Percentiles rank a stretch among this genome's conserved stretches.
Conservation (phyloP, 106 monocot species). For the Hemerocallis citrina region DNA sequence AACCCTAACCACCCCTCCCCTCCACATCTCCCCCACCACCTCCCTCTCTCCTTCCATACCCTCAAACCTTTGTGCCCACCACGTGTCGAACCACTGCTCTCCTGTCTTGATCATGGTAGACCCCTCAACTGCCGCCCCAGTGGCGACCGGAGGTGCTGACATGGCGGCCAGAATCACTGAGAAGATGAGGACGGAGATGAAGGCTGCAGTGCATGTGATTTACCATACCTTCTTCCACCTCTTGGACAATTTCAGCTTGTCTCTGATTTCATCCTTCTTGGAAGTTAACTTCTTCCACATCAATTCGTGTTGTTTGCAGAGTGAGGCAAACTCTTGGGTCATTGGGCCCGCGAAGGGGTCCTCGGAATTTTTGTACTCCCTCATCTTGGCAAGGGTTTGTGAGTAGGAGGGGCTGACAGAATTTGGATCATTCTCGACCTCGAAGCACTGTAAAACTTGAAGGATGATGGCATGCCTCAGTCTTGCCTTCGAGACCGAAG, state of each 20-base stretch:
- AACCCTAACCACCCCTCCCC: neutral
- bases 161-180: neutral
- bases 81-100: neutral
- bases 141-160: neutral
- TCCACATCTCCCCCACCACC: neutral
- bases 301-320: neutral
- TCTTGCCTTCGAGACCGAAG: neutral
- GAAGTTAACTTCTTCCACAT: neutral
- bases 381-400: neutral
- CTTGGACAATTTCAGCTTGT: neutral
- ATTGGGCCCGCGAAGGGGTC: neutral
- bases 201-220: neutral
- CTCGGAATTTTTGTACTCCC: neutral
- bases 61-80: neutral
- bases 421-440: neutral
- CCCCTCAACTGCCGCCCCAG: neutral
- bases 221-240: neutral
- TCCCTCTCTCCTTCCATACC: neutral
- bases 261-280: neutral
- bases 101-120: neutral
- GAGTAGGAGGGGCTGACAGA: neutral
- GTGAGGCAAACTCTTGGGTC: neutral
- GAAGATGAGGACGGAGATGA: neutral
- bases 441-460: neutral
- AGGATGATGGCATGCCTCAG: neutral